A percentile compares a stretch with the other conserved stretches of the same genome.
These are phyloP conservation scores for Lunasporangiospora selenospora DNA, from an alignment of 192 early-diverging fungal genomes.

Conservation along the genomic window DNA sequence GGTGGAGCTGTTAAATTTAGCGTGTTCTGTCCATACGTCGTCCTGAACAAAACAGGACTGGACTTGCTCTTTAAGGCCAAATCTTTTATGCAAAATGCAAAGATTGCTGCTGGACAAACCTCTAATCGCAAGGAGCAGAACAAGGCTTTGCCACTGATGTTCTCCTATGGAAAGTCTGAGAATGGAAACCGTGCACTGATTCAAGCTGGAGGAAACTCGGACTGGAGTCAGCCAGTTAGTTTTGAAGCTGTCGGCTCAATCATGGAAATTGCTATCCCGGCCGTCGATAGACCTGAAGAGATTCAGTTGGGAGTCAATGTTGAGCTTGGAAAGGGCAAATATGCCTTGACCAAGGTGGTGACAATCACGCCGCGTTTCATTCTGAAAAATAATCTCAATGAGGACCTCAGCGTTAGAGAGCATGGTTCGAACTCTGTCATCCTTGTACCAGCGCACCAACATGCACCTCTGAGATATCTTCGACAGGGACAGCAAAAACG, in stretches of 20 bases:
- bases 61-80: constrained; percentile 80
- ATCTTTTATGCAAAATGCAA: constrained; percentile 77
- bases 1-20: constrained; percentile 83
- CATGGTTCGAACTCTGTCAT: constrained; percentile 60
- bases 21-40: constrained; percentile 92
- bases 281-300: constrained; percentile 55
- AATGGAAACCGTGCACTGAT: constrained; percentile 84
- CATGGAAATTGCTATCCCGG: constrained; percentile 77
- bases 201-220: constrained; percentile 61
- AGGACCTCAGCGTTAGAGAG: constrained; percentile 79
- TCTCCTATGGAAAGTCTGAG: constrained; percentile 90
- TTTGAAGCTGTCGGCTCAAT: constrained; percentile 95
- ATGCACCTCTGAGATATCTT: constrained; percentile 73
- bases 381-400: constrained; percentile 79
- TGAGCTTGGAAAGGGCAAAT: constrained; percentile 88
- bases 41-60: constrained; percentile 92
- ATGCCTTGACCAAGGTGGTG: constrained; percentile 85
- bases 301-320: constrained; percentile 85
- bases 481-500: constrained; percentile 67
- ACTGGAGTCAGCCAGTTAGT: constrained; percentile 72
- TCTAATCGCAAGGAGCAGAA: constrained; percentile 32
- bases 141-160: constrained; percentile 84
- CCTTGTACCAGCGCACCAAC: constrained; percentile 55
- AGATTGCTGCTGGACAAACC: constrained; percentile 75
- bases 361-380: constrained; percentile 92